These are phyloP conservation scores for Neoboletus subvelutipes DNA, from an alignment of 768 basidiomycete species.

Conservation along the genomic window DNA sequence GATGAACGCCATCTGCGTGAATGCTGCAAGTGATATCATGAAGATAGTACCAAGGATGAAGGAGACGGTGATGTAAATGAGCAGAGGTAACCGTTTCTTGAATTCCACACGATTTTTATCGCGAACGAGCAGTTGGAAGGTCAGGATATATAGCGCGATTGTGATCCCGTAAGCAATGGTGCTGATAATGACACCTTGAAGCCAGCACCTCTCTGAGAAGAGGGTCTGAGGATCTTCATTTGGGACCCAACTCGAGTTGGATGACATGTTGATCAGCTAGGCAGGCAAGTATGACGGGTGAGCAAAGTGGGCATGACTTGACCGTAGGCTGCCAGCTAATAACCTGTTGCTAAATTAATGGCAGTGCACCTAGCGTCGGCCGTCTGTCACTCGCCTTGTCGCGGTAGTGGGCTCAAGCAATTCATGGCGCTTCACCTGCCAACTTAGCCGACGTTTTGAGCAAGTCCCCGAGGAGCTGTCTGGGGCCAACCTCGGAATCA, in stretches of 20 bases:
- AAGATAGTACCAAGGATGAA: conserved; percentile 18
- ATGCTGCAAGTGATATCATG: conserved; percentile 16
- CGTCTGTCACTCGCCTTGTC: neutral
- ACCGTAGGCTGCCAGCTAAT: neutral
- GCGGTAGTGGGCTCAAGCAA: neutral
- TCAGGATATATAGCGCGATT: conserved; percentile 1
- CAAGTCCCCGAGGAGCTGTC: too few species aligned
- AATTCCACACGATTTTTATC: conserved; percentile 1
- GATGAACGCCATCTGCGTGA: conserved; percentile 31
- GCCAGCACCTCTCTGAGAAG: conserved; percentile 21
- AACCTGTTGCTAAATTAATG: neutral
- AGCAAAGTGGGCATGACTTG: neutral
- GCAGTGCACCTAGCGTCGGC: neutral
- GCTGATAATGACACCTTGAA: conserved; percentile 14
- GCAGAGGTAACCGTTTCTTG: conserved; percentile 5
- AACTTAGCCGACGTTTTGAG: too few species aligned
- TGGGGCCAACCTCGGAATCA: too few species aligned
- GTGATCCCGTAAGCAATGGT: conserved; percentile 10
- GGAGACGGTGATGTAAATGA: conserved; percentile 9
- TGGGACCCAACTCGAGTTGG: conserved; percentile 20
- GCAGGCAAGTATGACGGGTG: neutral
- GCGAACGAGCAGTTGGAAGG: conserved; percentile 4
- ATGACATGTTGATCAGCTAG: conserved; percentile 6
- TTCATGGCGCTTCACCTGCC: too few species aligned
- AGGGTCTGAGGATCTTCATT: conserved; percentile 9